phyloP scores from a whole-genome alignment of 73 alveolate genomes.

The Tetrahymena elliotti region DNA sequence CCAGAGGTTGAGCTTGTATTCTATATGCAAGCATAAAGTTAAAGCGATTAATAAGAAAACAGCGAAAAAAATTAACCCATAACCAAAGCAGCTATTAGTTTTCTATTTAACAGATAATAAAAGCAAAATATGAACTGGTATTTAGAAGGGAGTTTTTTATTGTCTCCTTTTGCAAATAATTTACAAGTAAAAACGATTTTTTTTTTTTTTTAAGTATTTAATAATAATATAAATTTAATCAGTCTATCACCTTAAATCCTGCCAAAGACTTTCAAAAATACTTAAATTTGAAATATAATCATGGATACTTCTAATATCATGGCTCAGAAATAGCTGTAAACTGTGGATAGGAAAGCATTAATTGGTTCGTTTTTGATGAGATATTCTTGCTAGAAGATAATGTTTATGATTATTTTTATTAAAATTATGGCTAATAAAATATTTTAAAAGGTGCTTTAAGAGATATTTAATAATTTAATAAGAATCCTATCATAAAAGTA shows the following conservation, averaged over 20 bases:
- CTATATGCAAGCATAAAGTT: not conserved
- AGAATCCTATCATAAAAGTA: not conserved
- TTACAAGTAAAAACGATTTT: not conserved
- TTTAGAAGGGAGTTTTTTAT: not conserved
- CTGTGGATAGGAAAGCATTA: not conserved
- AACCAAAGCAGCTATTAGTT: not conserved
- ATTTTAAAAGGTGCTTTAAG: not conserved
- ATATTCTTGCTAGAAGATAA: not conserved
- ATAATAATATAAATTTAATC: not conserved
- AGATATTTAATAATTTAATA: not conserved
- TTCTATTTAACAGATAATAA: not conserved
- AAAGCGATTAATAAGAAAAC: not conserved
- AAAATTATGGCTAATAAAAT: not conserved
- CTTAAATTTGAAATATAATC: not conserved
- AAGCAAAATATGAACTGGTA: not conserved
- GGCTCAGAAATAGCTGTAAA: not conserved
- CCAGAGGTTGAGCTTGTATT: not conserved
- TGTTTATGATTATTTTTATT: not conserved
- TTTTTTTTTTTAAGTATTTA: not conserved
- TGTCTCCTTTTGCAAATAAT: not conserved
- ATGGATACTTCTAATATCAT: not conserved
- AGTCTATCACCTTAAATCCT: not conserved
- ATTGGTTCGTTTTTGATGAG: not conserved
- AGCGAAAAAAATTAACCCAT: not conserved
- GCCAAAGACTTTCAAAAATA: not conserved